phyloP scores from a whole-genome alignment of 1,284 basidiomycete genomes.

The Apiotrichum siamense region DNA sequence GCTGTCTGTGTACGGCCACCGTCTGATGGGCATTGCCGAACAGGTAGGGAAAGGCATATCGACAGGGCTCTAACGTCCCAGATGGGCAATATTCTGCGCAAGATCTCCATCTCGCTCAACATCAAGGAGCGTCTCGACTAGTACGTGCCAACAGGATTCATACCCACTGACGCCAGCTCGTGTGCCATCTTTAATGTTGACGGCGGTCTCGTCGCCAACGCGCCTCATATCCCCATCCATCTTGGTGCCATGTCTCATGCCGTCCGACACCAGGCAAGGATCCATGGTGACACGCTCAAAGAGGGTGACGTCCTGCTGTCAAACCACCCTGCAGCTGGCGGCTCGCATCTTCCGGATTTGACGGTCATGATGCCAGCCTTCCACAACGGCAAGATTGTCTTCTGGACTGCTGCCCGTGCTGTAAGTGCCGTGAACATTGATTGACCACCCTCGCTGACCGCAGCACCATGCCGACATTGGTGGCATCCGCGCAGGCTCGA shows the following conservation, averaged over 20 bases:
- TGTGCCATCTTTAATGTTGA: conserved; percentile 50
- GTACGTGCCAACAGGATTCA: background rate
- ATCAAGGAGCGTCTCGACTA: conserved; percentile 44
- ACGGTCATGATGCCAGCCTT: conserved; percentile 45
- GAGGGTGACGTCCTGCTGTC: conserved; percentile 50
- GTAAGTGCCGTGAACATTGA: background rate
- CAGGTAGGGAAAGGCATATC: conserved; percentile 16
- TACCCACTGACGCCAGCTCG: conserved; percentile 19
- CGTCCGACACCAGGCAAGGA: conserved; percentile 32
- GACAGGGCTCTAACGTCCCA: background rate
- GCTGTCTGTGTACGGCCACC: conserved; percentile 52
- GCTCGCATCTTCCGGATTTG: conserved; percentile 51
- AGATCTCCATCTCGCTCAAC: conserved; percentile 49
- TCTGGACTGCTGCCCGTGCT: conserved; percentile 40
- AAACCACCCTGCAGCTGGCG: conserved; percentile 52
- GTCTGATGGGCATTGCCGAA: conserved; percentile 51
- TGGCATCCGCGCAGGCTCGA: conserved; percentile 46
- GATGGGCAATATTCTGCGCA: conserved; percentile 51
- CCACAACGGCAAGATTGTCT: conserved; percentile 36
- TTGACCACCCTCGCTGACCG: background rate
- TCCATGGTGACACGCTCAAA: conserved; percentile 29
- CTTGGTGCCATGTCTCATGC: conserved; percentile 40
- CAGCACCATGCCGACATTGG: conserved; percentile 49
- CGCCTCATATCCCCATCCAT: conserved; percentile 45
- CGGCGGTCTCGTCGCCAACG: conserved; percentile 51